Conservation (phyloP, 2,329 filamentous ascomycete genomes). For the Sporothrix humicola region DNA sequence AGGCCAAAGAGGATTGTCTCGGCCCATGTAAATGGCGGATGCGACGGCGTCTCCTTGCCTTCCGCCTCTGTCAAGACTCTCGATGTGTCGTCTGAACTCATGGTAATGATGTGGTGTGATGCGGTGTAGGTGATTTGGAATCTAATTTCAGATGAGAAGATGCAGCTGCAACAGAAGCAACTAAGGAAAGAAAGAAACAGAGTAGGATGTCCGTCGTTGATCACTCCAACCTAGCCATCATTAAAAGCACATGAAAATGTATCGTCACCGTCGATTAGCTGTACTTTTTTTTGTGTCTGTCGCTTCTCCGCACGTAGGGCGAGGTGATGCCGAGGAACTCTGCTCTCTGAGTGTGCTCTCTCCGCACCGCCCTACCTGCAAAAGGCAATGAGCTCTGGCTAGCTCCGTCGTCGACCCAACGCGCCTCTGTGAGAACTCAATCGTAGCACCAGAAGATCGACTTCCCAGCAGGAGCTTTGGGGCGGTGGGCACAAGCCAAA, state of each 20-base stretch:
- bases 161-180: not conserved
- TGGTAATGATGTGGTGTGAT: not conserved
- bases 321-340: constrained; percentile 1
- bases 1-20: constrained; percentile 2
- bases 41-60: not conserved
- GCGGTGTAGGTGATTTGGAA: not conserved
- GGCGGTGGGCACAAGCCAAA: not conserved
- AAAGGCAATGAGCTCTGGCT: not conserved
- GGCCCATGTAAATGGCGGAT: constrained; percentile 28
- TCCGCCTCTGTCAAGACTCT: constrained; percentile 1
- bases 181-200: not conserved
- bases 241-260: not conserved
- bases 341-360: not conserved
- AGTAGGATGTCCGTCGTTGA: not conserved
- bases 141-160: no score
- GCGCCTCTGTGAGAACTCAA: not conserved
- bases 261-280: not conserved
- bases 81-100: not conserved
- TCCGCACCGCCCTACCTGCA: not conserved
- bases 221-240: no score
- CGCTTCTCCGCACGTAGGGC: not conserved
- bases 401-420: not conserved
- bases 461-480: not conserved
- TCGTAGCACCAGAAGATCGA: not conserved
- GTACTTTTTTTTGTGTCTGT: no score